Percentiles rank a stretch among this genome's conserved stretches.
Conservation (phyloP, 306 rosid species). For the Trifolium repens region DNA sequence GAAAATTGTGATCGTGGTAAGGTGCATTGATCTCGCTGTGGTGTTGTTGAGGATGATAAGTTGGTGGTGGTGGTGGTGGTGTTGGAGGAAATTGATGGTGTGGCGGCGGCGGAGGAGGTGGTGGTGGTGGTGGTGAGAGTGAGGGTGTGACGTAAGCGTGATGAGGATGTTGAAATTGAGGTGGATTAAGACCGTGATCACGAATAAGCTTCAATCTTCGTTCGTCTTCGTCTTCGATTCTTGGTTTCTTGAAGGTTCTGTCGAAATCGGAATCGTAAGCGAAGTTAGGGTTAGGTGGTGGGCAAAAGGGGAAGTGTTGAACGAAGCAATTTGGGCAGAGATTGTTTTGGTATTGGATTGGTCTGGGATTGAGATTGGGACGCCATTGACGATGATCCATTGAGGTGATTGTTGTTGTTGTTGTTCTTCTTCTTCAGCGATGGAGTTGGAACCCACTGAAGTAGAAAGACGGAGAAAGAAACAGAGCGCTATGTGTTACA, state of each 20-base stretch:
- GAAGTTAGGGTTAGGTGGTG: slow-evolving; percentile 16
- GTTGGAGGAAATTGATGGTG: slow-evolving; percentile 3
- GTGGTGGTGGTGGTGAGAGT: neutral
- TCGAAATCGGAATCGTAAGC: slow-evolving; percentile 52
- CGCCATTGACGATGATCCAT: slow-evolving; percentile 38
- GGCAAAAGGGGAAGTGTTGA: slow-evolving; percentile 49
- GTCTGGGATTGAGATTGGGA: slow-evolving; percentile 32
- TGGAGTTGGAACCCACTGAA: too few relatives aligned
- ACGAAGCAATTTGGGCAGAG: slow-evolving; percentile 38
- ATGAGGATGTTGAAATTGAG: slow-evolving; percentile 14
- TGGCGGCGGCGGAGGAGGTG: neutral
- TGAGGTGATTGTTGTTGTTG: too few relatives aligned
- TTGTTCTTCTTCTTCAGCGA: too few relatives aligned
- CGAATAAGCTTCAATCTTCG: slow-evolving; percentile 82
- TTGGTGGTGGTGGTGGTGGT: neutral
- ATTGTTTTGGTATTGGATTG: slow-evolving; percentile 31
- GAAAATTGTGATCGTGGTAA: slow-evolving; percentile 37
- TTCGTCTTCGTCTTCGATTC: slow-evolving; percentile 67
- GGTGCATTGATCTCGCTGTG: slow-evolving; percentile 30
- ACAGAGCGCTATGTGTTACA: too few relatives aligned
- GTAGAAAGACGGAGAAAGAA: too few relatives aligned
- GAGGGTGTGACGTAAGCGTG: slow-evolving; percentile 2
- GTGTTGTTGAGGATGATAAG: neutral
- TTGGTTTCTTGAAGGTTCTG: slow-evolving; percentile 64
- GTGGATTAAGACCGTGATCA: slow-evolving; percentile 70